Percentiles rank a stretch among this genome's conserved stretches.
phyloP scores from a whole-genome alignment of 208 protist genomes.

The Leishmania major region DNA sequence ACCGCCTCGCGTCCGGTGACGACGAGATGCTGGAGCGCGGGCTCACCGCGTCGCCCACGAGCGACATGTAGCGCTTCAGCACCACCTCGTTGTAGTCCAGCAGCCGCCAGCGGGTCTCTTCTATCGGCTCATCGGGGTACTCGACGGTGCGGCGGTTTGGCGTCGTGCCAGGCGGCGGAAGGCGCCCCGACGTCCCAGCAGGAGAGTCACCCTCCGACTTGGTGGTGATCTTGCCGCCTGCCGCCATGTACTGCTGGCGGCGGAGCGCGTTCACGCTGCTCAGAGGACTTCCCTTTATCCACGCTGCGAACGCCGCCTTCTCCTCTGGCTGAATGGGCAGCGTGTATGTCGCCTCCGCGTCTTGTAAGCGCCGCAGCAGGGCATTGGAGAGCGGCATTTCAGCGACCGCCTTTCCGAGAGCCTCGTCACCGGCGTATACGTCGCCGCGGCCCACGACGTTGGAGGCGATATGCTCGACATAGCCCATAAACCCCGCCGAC shows the following conservation, averaged over 20 bases:
- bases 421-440: slow-evolving; percentile 70
- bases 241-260: slow-evolving; percentile 4
- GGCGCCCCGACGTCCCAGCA: neutral
- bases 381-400: slow-evolving; percentile 47
- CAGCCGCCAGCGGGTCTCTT: slow-evolving; percentile 59
- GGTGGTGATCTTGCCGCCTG: neutral
- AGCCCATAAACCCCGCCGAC: slow-evolving; percentile 55
- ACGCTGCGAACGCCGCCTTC: slow-evolving; percentile 45
- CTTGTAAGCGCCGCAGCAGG: slow-evolving; percentile 43
- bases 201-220: neutral
- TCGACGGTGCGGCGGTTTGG: slow-evolving; percentile 24
- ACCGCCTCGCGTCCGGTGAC: slow-evolving; percentile 16
- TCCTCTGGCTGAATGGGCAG: slow-evolving; percentile 36
- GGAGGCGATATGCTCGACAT: slow-evolving; percentile 49
- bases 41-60: slow-evolving; percentile 59
- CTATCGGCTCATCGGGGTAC: slow-evolving; percentile 38
- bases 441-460: slow-evolving; percentile 63
- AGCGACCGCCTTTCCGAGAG: slow-evolving; percentile 35
- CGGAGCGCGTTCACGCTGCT: slow-evolving; percentile 40
- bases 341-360: slow-evolving; percentile 44
- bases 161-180: neutral
- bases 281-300: slow-evolving; percentile 47
- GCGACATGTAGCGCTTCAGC: slow-evolving; percentile 51
- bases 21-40: slow-evolving; percentile 27
- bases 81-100: slow-evolving; percentile 69